Conservation (phyloP, 1,284 basidiomycete species). For the Cutaneotrichosporon spelunceum region DNA sequence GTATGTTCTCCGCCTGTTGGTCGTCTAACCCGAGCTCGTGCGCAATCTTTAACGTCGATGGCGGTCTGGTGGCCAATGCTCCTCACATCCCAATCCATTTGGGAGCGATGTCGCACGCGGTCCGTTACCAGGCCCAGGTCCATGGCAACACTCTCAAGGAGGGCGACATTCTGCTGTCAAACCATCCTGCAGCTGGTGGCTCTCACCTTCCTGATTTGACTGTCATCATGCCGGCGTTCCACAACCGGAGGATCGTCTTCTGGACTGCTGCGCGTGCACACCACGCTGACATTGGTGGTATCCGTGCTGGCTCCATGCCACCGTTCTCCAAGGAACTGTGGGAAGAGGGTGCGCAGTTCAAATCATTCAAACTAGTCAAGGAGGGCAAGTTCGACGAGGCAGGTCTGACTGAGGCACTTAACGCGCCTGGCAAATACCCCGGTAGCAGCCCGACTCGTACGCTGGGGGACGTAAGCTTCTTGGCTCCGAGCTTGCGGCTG, state of each 20-base stretch:
- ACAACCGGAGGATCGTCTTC: conserved; percentile 43
- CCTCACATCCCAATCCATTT: conserved; percentile 49
- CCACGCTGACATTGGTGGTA: conserved; percentile 52
- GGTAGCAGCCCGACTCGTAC: conserved; percentile 78
- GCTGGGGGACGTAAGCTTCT: conserved; percentile 61
- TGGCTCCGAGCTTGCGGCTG: conserved; percentile 43
- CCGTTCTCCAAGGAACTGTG: conserved; percentile 52
- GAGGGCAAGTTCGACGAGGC: conserved; percentile 52
- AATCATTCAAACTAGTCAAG: conserved; percentile 57
- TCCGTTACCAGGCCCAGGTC: conserved; percentile 37
- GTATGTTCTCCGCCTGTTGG: background rate
- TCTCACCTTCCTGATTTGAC: conserved; percentile 56
- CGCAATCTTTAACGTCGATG: conserved; percentile 53
- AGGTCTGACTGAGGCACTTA: conserved; percentile 75
- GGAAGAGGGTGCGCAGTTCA: conserved; percentile 54
- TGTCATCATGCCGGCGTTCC: conserved; percentile 45
- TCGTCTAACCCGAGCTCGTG: conserved; percentile 37
- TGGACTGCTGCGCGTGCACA: conserved; percentile 49
- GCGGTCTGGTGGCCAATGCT: conserved; percentile 56
- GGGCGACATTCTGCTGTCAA: conserved; percentile 55
- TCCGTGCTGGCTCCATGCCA: conserved; percentile 54
- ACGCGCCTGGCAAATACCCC: conserved; percentile 79
- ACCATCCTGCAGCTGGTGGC: conserved; percentile 56
- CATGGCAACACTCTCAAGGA: conserved; percentile 36
- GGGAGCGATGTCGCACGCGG: conserved; percentile 44